Evolutionary conservation across 2,329 filamentous ascomycete species (phyloP).

Genomic region (Pseudopyricularia cyperi): DNA sequence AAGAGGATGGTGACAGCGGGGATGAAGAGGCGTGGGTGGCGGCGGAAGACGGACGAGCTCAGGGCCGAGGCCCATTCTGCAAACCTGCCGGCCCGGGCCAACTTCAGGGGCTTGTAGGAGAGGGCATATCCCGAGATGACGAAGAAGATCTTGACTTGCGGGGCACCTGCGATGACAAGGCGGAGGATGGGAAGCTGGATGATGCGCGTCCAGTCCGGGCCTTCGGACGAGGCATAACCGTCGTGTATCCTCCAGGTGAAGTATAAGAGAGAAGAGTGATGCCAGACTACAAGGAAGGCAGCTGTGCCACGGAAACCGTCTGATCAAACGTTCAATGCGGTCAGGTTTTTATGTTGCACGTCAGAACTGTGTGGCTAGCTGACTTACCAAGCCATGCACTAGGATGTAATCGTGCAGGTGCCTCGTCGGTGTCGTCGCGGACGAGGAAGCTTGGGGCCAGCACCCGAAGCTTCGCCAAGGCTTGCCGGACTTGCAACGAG

Average conservation of each 20-base stretch:
- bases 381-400: constrained; percentile 2
- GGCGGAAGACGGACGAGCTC: constrained; percentile 9
- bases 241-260: constrained; percentile 16
- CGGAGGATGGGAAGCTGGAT: constrained; percentile 24
- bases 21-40: constrained; percentile 9
- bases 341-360: background rate
- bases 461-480: background rate
- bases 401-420: background rate
- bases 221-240: constrained; percentile 11
- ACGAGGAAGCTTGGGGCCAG: constrained; percentile 1
- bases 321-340: background rate
- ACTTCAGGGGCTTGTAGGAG: constrained; percentile 11
- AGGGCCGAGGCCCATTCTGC: constrained; percentile 5
- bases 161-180: constrained; percentile 18
- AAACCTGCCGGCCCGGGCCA: constrained; percentile 7
- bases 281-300: constrained; percentile 39
- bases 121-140: constrained; percentile 27
- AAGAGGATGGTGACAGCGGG: constrained; percentile 7
- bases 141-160: constrained; percentile 27
- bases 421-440: background rate
- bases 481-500: background rate
- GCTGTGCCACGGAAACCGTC: constrained; percentile 43
- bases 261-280: constrained; percentile 23
- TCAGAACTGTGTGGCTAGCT: background rate
- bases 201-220: constrained; percentile 3